phyloP scores from a whole-genome alignment of 2,329 filamentous ascomycete species.

The Penicillium sp. region DNA sequence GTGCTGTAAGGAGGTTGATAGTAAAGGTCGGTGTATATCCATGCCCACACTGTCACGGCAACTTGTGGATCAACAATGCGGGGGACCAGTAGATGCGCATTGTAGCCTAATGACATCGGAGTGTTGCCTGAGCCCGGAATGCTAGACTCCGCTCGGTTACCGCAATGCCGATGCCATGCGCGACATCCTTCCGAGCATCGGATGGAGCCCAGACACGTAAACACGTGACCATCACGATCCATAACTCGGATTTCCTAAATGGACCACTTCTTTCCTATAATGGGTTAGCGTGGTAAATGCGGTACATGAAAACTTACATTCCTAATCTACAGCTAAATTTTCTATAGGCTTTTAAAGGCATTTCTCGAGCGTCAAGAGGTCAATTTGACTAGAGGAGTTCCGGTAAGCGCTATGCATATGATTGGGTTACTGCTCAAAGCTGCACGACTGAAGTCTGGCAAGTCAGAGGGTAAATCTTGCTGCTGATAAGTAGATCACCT shows the following conservation, averaged over 20 bases:
- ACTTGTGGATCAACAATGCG: constrained; percentile 4
- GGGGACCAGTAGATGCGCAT: background rate
- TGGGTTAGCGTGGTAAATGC: background rate
- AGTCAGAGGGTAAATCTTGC: background rate
- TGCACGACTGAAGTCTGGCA: background rate
- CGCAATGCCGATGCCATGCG: constrained; percentile 7
- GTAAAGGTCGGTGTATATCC: background rate
- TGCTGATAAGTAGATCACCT: background rate
- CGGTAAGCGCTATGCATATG: background rate
- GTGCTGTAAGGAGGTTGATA: constrained; percentile 11
- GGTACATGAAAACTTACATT: background rate
- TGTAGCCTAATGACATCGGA: background rate
- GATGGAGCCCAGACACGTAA: background rate
- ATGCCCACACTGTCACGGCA: background rate
- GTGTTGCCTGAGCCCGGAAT: constrained; percentile 22
- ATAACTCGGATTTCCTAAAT: background rate
- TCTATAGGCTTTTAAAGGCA: background rate
- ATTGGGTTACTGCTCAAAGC: background rate
- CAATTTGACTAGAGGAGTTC: background rate
- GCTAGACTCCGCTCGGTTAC: constrained; percentile 7
- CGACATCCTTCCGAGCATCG: background rate
- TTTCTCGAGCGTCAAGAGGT: background rate
- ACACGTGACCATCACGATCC: constrained; percentile 2
- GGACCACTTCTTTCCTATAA: background rate
- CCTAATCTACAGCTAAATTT: background rate